phyloP scores from a whole-genome alignment of 306 rosid species.

The Biancaea sappan region DNA sequence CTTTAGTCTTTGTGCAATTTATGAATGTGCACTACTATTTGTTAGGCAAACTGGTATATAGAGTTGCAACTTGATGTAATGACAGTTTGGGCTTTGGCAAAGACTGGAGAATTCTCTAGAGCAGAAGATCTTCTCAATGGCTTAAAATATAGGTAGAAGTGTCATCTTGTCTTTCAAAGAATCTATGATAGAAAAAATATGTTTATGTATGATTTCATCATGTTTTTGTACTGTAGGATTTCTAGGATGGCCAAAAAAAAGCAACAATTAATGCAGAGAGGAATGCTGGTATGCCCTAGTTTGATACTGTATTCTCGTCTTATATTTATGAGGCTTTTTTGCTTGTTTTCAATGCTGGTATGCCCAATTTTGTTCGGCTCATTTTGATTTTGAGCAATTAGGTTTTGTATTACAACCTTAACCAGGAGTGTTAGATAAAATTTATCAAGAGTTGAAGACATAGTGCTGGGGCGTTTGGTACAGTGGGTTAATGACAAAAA shows the following conservation, averaged over 20 bases:
- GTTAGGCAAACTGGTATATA: conserved; percentile 76
- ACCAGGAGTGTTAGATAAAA: background rate
- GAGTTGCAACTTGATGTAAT: conserved; percentile 81
- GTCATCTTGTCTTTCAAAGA: conserved; percentile 24
- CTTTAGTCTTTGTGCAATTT: conserved; percentile 2
- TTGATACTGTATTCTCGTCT: background rate
- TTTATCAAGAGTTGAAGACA: background rate
- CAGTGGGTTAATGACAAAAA: too few relatives aligned
- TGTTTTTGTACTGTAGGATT: conserved; percentile 49
- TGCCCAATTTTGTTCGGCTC: background rate
- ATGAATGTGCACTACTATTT: conserved; percentile 17
- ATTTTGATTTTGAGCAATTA: background rate
- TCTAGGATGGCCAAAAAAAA: conserved; percentile 59
- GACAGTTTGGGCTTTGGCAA: conserved; percentile 74
- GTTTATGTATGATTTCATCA: conserved; percentile 13
- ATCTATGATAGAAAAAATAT: background rate
- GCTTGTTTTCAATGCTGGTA: background rate
- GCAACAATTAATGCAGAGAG: conserved; percentile 62
- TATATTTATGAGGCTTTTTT: background rate
- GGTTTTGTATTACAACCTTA: background rate
- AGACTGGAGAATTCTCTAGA: conserved; percentile 52
- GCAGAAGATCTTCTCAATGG: conserved; percentile 72
- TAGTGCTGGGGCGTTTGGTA: too few relatives aligned
- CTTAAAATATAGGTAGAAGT: conserved; percentile 63
- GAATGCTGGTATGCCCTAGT: conserved; percentile 57